Percentiles rank a stretch among this genome's conserved stretches.
Evolutionary conservation across 257 asterid genomes (phyloP).

Genomic region (Solanum ossicruentum): DNA sequence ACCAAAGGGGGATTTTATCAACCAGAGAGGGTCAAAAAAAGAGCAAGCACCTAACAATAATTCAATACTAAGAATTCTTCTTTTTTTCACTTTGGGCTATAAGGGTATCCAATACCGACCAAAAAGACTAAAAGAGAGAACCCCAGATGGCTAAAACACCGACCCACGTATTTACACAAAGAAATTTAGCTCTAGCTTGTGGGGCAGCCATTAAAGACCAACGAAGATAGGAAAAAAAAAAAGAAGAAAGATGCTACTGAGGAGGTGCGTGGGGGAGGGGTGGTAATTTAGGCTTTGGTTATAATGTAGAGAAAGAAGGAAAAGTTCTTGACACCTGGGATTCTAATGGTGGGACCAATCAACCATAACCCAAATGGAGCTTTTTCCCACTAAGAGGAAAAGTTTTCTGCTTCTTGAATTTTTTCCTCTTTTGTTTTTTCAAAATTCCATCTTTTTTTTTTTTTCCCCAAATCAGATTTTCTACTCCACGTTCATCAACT

Average conservation of each 20-base stretch:
- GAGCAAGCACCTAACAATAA: not conserved
- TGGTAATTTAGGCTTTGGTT: not conserved
- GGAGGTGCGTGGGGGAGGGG: too few relatives aligned
- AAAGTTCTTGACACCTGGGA: slow-evolving; percentile 1
- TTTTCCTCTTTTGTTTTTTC: not conserved
- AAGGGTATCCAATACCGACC: slow-evolving; percentile 14
- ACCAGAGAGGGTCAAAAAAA: not conserved
- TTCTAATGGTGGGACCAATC: slow-evolving; percentile 5
- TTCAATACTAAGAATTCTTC: not conserved
- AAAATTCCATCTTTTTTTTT: not conserved
- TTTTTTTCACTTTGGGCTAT: not conserved
- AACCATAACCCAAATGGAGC: not conserved
- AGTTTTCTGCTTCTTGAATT: not conserved
- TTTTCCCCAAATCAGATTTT: not conserved
- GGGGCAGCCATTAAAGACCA: slow-evolving; percentile 73
- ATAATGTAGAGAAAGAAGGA: slow-evolving; percentile 5
- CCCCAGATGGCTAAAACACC: slow-evolving; percentile 23
- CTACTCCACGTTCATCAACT: not conserved
- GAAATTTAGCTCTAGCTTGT: slow-evolving; percentile 20
- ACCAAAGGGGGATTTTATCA: not conserved
- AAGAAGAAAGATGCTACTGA: slow-evolving; percentile 1
- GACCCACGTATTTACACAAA: slow-evolving; percentile 35
- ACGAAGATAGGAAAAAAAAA: not conserved
- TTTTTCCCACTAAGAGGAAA: not conserved
- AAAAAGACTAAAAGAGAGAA: slow-evolving; percentile 32